Evolutionary conservation across 257 asterid genomes (phyloP).

Genomic region (Solanum stenotomum): DNA sequence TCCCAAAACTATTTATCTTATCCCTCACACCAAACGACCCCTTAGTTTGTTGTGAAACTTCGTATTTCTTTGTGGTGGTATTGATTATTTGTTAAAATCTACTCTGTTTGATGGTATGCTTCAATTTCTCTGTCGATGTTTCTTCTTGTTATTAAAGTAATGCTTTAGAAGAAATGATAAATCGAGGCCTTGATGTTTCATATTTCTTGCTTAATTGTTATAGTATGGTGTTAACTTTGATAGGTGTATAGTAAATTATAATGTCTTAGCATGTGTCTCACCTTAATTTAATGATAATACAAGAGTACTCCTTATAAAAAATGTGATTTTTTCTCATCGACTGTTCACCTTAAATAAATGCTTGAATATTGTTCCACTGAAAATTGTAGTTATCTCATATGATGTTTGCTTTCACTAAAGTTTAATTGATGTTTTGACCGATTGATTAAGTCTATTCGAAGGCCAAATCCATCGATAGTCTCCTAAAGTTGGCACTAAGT

Average conservation of each 20-base stretch:
- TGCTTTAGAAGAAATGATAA: neutral
- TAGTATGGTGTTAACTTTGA: neutral
- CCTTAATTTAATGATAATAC: neutral
- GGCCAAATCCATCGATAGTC: too few relatives aligned
- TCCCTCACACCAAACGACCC: too few relatives aligned
- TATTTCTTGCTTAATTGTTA: neutral
- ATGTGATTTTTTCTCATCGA: neutral
- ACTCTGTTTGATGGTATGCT: neutral
- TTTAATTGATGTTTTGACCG: too few relatives aligned
- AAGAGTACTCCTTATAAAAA: neutral
- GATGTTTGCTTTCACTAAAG: neutral
- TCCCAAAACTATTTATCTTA: too few relatives aligned
- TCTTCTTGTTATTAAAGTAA: neutral
- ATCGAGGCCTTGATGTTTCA: neutral
- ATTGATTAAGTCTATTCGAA: too few relatives aligned
- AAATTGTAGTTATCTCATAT: neutral
- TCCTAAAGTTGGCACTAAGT: too few relatives aligned
- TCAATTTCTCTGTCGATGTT: neutral
- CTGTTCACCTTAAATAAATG: neutral
- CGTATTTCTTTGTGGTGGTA: neutral
- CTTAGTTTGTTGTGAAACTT: neutral
- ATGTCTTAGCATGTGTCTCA: neutral
- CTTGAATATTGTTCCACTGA: neutral
- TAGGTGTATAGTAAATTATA: neutral
- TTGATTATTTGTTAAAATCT: neutral